Percentiles rank a stretch among this genome's conserved stretches.
phyloP scores from a whole-genome alignment of 371 early-diverging fungal species.

The Haplosporangium sp. region DNA sequence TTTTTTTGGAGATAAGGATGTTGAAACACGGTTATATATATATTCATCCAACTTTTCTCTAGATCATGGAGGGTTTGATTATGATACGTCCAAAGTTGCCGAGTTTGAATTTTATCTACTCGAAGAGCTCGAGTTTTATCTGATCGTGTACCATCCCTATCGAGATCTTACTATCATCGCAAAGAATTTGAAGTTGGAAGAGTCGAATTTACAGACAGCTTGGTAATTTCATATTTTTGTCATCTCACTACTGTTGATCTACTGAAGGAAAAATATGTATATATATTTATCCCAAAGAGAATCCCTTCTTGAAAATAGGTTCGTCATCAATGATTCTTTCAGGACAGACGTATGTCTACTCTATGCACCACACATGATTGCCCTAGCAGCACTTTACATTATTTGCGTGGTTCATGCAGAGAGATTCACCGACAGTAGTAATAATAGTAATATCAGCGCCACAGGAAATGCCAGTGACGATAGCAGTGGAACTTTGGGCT shows the following conservation, averaged over 20 bases:
- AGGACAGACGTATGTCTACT: slow-evolving; percentile 81
- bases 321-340: slow-evolving; percentile 86
- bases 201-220: slow-evolving; percentile 76
- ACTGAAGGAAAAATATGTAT: not conserved
- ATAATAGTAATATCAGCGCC: slow-evolving; percentile 7
- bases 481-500: not conserved
- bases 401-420: slow-evolving; percentile 71
- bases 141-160: slow-evolving; percentile 92
- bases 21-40: too few species aligned
- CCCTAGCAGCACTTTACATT: slow-evolving; percentile 84
- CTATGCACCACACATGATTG: slow-evolving; percentile 91
- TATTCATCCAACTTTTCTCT: not conserved
- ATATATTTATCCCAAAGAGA: not conserved
- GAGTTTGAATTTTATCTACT: slow-evolving; percentile 92
- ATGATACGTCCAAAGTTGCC: slow-evolving; percentile 82
- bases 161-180: slow-evolving; percentile 75
- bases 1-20: too few species aligned
- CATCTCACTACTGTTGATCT: too few species aligned
- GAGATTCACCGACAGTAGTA: slow-evolving; percentile 25
- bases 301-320: slow-evolving; percentile 60
- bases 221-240: slow-evolving; percentile 59
- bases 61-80: slow-evolving; percentile 68
- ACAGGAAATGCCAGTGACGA: not conserved
- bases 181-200: slow-evolving; percentile 66
- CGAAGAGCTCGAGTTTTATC: slow-evolving; percentile 88